Evolutionary conservation across 1,139 yeast species (phyloP).

Genomic region (Yamadazyma jaroonii): DNA sequence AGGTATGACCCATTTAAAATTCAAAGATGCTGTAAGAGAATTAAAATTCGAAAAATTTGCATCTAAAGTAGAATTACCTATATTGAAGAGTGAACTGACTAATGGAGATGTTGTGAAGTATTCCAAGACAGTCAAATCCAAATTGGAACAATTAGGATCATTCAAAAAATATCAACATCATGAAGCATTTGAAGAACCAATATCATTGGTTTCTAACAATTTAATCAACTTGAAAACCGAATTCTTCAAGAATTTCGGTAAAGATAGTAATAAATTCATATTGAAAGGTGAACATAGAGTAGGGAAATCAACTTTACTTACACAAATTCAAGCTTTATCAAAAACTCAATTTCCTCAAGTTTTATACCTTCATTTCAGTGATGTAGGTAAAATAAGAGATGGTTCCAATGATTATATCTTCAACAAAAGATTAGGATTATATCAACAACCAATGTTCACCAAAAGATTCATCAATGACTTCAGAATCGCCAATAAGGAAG

Average conservation of each 20-base stretch:
- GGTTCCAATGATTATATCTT: constrained; percentile 70
- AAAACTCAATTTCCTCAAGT: constrained; percentile 47
- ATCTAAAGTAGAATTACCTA: constrained; percentile 10
- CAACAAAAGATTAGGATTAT: constrained; percentile 48
- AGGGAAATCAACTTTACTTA: constrained; percentile 74
- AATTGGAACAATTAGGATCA: constrained; percentile 44
- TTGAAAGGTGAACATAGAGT: constrained; percentile 72
- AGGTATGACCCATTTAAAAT: constrained; percentile 44
- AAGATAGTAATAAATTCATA: constrained; percentile 47
- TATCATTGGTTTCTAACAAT: constrained; percentile 47
- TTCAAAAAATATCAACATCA: constrained; percentile 65
- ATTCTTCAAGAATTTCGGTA: constrained; percentile 25
- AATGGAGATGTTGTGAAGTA: constrained; percentile 23
- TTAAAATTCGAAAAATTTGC: constrained; percentile 37
- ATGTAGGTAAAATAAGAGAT: constrained; percentile 59
- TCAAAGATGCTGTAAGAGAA: constrained; percentile 38
- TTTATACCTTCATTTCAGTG: constrained; percentile 64
- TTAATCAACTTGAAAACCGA: constrained; percentile 22
- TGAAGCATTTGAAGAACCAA: constrained; percentile 58
- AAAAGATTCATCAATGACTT: constrained; percentile 59
- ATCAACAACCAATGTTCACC: constrained; percentile 80
- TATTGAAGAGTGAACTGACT: constrained; percentile 11
- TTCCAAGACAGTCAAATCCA: constrained; percentile 17
- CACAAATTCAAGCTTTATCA: constrained; percentile 66
- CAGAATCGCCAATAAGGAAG: constrained; percentile 52